These are phyloP conservation scores for Microdochium bolleyi DNA, from an alignment of 2,329 filamentous ascomycete species.

Conservation along the genomic window DNA sequence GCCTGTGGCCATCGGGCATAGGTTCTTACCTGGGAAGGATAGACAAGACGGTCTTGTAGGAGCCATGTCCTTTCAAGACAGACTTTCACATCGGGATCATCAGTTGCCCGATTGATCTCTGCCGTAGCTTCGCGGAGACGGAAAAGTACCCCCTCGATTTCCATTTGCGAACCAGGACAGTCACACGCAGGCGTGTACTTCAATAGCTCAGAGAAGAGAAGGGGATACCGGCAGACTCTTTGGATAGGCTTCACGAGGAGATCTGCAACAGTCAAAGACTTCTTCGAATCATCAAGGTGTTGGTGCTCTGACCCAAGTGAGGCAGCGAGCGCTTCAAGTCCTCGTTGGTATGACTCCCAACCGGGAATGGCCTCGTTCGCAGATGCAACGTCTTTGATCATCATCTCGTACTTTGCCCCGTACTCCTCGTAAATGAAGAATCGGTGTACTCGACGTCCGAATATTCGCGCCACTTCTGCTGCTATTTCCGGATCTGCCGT, in stretches of 20 bases:
- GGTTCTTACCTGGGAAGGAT: conserved; percentile 58
- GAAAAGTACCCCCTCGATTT: conserved; percentile 66
- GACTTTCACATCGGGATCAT: conserved; percentile 61
- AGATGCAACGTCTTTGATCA: conserved; percentile 68
- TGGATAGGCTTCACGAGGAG: conserved; percentile 90
- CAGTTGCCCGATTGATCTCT: conserved; percentile 78
- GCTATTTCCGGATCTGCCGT: conserved; percentile 50
- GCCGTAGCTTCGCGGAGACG: conserved; percentile 66
- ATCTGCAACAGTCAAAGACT: conserved; percentile 75
- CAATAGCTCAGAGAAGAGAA: conserved; percentile 77
- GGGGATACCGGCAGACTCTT: conserved; percentile 81
- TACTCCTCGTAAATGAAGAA: conserved; percentile 92
- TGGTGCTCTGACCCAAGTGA: conserved; percentile 64
- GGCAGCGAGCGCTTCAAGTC: conserved; percentile 74
- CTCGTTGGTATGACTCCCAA: conserved; percentile 76
- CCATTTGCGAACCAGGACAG: conserved; percentile 74
- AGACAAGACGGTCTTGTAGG: conserved; percentile 72
- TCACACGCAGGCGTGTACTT: conserved; percentile 79
- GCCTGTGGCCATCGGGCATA: background rate
- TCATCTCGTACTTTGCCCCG: conserved; percentile 78
- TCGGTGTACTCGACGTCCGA: conserved; percentile 61
- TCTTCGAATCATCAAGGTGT: conserved; percentile 55
- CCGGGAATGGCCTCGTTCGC: conserved; percentile 60
- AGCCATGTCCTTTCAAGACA: conserved; percentile 76
- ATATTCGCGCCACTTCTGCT: conserved; percentile 53